Percentiles rank a stretch among this genome's conserved stretches.
Evolutionary conservation across 2,329 filamentous ascomycete species (phyloP).

Genomic region (Claviceps sp.): DNA sequence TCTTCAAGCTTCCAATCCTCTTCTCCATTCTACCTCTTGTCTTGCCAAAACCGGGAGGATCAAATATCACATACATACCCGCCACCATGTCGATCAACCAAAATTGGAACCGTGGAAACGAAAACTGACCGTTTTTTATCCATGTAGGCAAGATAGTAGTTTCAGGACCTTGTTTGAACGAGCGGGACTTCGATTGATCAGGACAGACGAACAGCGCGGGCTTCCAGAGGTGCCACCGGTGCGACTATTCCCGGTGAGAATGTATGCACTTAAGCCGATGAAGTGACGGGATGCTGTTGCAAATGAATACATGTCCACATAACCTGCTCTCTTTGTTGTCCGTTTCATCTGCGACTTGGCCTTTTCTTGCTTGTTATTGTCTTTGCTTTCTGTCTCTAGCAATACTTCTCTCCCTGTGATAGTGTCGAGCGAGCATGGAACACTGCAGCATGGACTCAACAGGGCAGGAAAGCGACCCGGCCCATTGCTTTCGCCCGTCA

Average conservation of each 20-base stretch:
- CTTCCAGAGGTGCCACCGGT: slow-evolving; percentile 41
- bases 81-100: neutral
- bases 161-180: slow-evolving; percentile 56
- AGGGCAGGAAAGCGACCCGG: too few species aligned
- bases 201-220: slow-evolving; percentile 58
- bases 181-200: slow-evolving; percentile 55
- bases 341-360: too few species aligned
- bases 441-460: too few species aligned
- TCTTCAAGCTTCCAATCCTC: neutral
- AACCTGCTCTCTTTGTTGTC: too few species aligned
- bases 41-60: neutral
- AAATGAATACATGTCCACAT: too few species aligned
- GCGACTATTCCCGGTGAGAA: slow-evolving; percentile 55
- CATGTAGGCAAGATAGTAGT: slow-evolving; percentile 50
- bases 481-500: too few species aligned
- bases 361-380: too few species aligned
- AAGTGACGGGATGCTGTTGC: neutral
- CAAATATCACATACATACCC: neutral
- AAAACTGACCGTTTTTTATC: neutral
- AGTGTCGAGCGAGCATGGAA: too few species aligned
- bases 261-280: slow-evolving; percentile 57
- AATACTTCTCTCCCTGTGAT: too few species aligned
- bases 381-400: too few species aligned
- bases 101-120: neutral
- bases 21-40: neutral